These are phyloP conservation scores for Tympanopsis confertula DNA, from an alignment of 2,329 filamentous ascomycete species.

Conservation along the genomic window DNA sequence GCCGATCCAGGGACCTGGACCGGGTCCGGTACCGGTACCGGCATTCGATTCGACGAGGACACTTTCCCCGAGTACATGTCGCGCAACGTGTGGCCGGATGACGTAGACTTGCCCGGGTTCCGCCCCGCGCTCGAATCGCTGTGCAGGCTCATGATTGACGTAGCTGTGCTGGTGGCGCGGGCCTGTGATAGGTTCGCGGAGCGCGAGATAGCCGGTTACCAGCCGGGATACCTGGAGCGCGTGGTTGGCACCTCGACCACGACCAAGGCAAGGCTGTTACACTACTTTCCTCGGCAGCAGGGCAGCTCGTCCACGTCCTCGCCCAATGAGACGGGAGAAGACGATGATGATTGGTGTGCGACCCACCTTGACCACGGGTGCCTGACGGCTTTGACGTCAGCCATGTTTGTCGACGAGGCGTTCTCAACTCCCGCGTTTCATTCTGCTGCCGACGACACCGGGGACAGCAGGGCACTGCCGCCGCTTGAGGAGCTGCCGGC, in stretches of 20 bases:
- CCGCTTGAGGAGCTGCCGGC: conserved; percentile 40
- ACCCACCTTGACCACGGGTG: conserved; percentile 59
- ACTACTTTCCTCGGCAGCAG: conserved; percentile 69
- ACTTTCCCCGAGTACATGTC: conserved; percentile 77
- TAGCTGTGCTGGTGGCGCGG: conserved; percentile 75
- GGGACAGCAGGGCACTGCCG: conserved; percentile 13
- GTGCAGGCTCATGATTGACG: conserved; percentile 78
- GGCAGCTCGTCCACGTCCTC: conserved; percentile 18
- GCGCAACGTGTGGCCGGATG: conserved; percentile 76
- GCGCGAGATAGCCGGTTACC: conserved; percentile 67
- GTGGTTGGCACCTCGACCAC: conserved; percentile 77
- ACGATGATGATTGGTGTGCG: conserved; percentile 63
- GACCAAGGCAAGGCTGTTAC: conserved; percentile 81
- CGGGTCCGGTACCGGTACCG: no score
- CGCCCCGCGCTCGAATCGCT: conserved; percentile 60
- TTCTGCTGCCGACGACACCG: conserved; percentile 8
- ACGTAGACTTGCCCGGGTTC: conserved; percentile 64
- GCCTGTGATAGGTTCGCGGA: conserved; percentile 80
- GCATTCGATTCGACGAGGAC: conserved; percentile 39
- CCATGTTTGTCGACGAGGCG: conserved; percentile 61
- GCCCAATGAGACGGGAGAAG: conserved; percentile 15
- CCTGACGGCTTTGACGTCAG: conserved; percentile 58
- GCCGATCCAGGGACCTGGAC: no score
- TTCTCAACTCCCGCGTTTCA: conserved; percentile 12
- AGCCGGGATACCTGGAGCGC: conserved; percentile 67